Base-by-base conservation (phyloP, 192 early-diverging fungal species). In the Entophlyctis helioformis region DNA sequence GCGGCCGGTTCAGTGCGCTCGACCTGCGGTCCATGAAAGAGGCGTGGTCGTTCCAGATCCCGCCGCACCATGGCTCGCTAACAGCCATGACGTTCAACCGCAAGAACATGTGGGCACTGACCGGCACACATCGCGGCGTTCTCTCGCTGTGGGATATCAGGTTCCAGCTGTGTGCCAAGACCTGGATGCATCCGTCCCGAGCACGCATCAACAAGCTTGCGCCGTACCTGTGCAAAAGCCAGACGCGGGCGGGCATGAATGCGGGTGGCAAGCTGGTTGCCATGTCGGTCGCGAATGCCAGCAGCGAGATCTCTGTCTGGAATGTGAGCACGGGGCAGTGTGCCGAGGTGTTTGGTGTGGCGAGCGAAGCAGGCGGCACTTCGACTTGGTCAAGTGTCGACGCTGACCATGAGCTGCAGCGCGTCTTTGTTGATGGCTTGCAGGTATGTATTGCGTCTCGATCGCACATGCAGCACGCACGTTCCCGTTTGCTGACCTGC, bases 241-340 rank as follows among this genome's bases (percentile, higher is more conserved):
- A 31, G 6, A 24, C 35, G 18, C 36, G 15, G 20, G 24, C 16
- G 26, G n/a, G 34, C 33, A 25, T 11, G 13, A 22, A 19, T 19
- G 8, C 39, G 39, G 39, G 39, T 10, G 10, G 23, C 7, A 57
- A 68, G 23, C 50, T 49, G 27, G 64, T 90, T 1, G 59, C 77
- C n/a, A 76, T 80, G 44, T 65, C 82, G 8, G 67, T 87, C 4
- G 79, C 80, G 13, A 69, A 73, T n/a, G 34, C 15, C 3, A 68
- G 48, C 16, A 78, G 81, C 43, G 86, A 91, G 46, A 59, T 89
- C 9, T 80, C 81, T n/a, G 54, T 85, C 0, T 91, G 88, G 88
- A 78, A 91, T 56, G 66, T 91, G 36, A 78, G 80, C 22, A 60
- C 61, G n/a, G 52, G 69, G 12, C 60, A 74, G 39, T 89, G 86